Evolutionary conservation across 108 stramenopile genomes (phyloP), one percentile per base, ranked within the genome.

Genomic region (Conticribra guillardii): DNA sequence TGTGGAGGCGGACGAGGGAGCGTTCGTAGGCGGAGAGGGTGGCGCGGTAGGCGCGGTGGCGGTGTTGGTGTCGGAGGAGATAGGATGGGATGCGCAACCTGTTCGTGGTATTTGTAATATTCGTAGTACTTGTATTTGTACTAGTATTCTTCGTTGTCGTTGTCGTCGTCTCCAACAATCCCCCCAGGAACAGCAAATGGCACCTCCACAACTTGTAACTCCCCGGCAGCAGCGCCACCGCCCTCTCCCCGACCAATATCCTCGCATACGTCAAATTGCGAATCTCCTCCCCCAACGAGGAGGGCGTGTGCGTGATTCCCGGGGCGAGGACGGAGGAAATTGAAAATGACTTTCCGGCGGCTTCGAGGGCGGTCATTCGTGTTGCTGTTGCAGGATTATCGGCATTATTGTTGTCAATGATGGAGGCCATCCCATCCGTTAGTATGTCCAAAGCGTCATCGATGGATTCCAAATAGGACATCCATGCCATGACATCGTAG

Each of bases 181-280:
- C 47, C 0, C 54, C 24, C 18, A 57, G 45, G 65, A 90, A 93
- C 33, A 79, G 62, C 76, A 97, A 85, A 72, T 98, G 96, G 32
- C 71, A 59, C 47, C 82, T 84, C 99, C 99, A 99, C 30, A 99
- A 75, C 81, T 99, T 99, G 91, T 98, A 99, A 56, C 85, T 88
- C 45, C 96, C 85, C 14, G 99, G 98, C 28, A 99, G 70, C 15
- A 88, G 64, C 31, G 79, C 63, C 16, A 99, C 74, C 1, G 98
- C 90, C 17, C 98, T 80, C 74, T 95, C 92, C 0, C 79, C 86
- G 24, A 91, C 67, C 26, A 73, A 15, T 0, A 72, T 74, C 18
- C 81, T 33, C 15, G 71, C 71, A 3, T 44, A 19, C 0, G 31
- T n/a, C 57, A 82, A 33, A 2, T 58, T 22, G 5, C 31, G 14